phyloP scores from a whole-genome alignment of 129 eudicot genomes.

The Tagetes erecta region DNA sequence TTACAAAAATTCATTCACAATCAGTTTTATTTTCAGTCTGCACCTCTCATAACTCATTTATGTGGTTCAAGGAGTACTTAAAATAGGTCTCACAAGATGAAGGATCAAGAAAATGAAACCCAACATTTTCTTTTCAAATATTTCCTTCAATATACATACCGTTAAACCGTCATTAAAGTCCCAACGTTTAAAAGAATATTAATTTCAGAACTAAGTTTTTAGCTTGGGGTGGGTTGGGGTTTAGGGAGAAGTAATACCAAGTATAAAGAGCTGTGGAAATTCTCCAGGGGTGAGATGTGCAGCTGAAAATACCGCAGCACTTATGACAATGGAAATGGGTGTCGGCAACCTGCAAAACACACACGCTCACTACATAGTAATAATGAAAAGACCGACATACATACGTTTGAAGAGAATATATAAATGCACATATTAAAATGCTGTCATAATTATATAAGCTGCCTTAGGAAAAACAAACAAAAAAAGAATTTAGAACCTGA shows the following conservation, averaged over 20 bases:
- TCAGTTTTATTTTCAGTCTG: constrained; percentile 2
- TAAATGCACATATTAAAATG: neutral
- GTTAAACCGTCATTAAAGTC: neutral
- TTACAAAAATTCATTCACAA: constrained; percentile 10
- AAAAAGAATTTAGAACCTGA: constrained; percentile 7
- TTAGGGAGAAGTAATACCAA: constrained; percentile 51
- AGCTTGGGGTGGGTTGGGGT: neutral
- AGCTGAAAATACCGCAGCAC: constrained; percentile 93
- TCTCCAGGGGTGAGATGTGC: constrained; percentile 99
- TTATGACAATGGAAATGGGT: constrained; percentile 68
- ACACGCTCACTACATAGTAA: constrained; percentile 6
- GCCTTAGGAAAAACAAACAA: neutral
- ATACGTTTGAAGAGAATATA: neutral
- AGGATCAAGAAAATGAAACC: neutral
- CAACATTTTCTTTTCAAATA: neutral
- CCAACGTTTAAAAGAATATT: neutral
- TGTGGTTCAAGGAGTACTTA: constrained; percentile 9
- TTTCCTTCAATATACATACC: constrained; percentile 1
- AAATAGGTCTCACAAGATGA: neutral
- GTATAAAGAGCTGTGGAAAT: constrained; percentile 92
- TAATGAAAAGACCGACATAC: neutral
- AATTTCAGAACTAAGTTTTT: neutral
- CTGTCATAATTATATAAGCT: neutral
- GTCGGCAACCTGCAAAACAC: constrained; percentile 82
- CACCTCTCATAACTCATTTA: constrained; percentile 6